Conservation (phyloP, 371 early-diverging fungal species). For the Nematocida major region DNA sequence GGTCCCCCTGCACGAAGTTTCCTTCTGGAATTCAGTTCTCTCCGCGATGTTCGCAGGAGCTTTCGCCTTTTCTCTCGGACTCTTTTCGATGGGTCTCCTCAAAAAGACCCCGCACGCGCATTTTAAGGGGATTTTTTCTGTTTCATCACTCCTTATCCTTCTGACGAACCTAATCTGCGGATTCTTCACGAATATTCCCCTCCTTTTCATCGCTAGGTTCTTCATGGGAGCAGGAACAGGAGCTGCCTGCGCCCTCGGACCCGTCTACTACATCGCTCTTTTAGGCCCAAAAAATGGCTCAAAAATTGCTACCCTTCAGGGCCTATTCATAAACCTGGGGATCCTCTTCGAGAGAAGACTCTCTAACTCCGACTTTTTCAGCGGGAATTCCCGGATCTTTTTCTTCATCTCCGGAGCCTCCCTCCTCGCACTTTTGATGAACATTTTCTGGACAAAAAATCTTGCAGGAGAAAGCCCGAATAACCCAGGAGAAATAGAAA, state of each 20-base stretch:
- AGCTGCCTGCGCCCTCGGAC: conserved; percentile 20
- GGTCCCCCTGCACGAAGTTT: not conserved
- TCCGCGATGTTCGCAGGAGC: not conserved
- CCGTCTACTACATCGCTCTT: conserved; percentile 7
- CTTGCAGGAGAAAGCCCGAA: not conserved
- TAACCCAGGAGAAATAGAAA: not conserved
- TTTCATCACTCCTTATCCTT: not conserved
- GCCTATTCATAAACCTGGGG: conserved; percentile 28
- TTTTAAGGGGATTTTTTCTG: conserved; percentile 18
- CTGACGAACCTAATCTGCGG: not conserved
- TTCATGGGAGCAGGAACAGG: conserved; percentile 25
- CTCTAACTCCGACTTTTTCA: not conserved
- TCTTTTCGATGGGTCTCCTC: not conserved
- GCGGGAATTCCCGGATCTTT: not conserved
- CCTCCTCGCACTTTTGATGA: not conserved
- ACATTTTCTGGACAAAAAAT: not conserved
- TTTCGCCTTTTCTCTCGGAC: not conserved
- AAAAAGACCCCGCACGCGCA: not conserved
- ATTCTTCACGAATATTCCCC: not conserved
- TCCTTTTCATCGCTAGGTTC: not conserved
- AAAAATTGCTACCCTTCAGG: not conserved
- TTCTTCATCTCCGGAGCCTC: not conserved
- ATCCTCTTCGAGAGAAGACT: not conserved
- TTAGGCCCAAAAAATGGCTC: not conserved
- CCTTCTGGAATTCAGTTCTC: not conserved